These are phyloP conservation scores for Circinella minor DNA, from an alignment of 371 early-diverging fungal species.

Conservation along the genomic window DNA sequence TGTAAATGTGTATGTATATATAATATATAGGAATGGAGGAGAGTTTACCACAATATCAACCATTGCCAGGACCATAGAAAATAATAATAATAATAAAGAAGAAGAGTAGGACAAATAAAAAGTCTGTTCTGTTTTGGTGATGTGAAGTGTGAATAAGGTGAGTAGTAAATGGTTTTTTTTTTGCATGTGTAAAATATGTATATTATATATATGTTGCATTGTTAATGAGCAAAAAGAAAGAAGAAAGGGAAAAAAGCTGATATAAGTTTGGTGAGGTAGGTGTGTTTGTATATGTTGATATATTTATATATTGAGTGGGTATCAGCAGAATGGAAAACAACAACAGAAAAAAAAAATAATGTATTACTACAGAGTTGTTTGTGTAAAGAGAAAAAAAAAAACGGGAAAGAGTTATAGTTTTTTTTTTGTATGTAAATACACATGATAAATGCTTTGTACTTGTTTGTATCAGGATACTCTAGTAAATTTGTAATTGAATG, in stretches of 20 bases:
- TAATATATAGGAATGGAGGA: conserved; percentile 35
- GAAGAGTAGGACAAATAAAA: background rate
- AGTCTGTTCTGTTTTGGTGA: background rate
- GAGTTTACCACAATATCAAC: conserved; percentile 40
- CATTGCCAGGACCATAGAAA: conserved; percentile 4
- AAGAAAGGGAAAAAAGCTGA: background rate
- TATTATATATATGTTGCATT: background rate
- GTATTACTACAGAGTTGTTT: conserved; percentile 3
- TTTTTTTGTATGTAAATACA: background rate
- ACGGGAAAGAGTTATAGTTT: background rate
- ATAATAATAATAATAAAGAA: background rate
- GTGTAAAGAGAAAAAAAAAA: no score
- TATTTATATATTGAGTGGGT: background rate
- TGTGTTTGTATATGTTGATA: no score
- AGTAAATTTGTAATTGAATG: no score
- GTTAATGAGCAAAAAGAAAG: background rate
- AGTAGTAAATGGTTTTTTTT: background rate
- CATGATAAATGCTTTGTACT: no score
- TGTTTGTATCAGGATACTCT: no score
- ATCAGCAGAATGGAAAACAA: background rate
- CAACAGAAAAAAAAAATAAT: conserved; percentile 1
- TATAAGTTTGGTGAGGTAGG: background rate
- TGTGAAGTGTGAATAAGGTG: background rate
- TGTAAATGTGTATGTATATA: background rate
- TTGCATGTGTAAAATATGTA: background rate